Base-by-base conservation (phyloP, 164 flowering plant species). In the Pachysandra terminalis region DNA sequence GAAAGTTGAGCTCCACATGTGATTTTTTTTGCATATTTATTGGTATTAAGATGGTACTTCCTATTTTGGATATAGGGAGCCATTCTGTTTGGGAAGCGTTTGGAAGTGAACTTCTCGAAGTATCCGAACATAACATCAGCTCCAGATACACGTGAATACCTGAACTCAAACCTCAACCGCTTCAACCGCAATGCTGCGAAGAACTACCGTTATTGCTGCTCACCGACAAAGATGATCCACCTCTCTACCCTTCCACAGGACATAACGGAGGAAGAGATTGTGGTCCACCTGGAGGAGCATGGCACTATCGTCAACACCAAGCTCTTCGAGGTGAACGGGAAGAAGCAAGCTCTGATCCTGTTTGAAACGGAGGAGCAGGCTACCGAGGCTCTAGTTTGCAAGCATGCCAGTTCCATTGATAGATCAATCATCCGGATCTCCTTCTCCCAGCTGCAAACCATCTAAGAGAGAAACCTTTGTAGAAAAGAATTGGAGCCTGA, bases 141-240 rank as follows among this genome's bases (percentile, higher is more conserved):
- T 22, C 83, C 93, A 5, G 99, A 96, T 58, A 85, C 98, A 13
- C 98, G 80, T 25, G 99, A 96, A 35, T 96, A 91, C 74, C 22
- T 71, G 5, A 92, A 88, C 78, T 96, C 99, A 49, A 91, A 88
- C 65, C 96, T 96, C 35, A 96, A 96, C 80, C 96, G 98, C 23
- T 96, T 90, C 82, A 93, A 93, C 67, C 89, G 99, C 3, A 96
- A 96, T 80, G 95, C 96, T 23, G 89, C 95, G 27, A 96, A 96
- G 84, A 93, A 96, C 67, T 93, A 89, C 75, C 88, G 98, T 1
- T 96, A 96, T 79, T 96, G 98, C 79, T 96, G 99, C 73, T 88
- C 98, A 7, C 99, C 99, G 5, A 96, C 99, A 56, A 96, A 90
- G 81, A 93, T 88, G 88, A 90, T 96, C 72, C 99, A 96, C 82